A percentile compares a stretch with the other conserved stretches of the same genome.
phyloP scores from a whole-genome alignment of 768 basidiomycete genomes.

The Nevesoporus exiguus region DNA sequence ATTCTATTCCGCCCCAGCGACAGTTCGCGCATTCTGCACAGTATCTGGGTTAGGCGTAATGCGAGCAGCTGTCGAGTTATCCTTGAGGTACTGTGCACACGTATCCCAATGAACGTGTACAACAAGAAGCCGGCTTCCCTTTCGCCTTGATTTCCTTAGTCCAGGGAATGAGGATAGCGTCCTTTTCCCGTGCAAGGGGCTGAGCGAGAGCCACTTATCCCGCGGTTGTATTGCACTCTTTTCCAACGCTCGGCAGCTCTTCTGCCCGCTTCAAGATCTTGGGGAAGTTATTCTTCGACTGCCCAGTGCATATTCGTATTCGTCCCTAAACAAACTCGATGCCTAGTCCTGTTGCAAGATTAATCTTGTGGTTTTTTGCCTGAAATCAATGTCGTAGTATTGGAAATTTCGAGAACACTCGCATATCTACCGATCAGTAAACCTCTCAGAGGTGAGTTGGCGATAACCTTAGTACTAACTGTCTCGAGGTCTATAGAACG shows the following conservation, averaged over 20 bases:
- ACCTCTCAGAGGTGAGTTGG: too few species aligned
- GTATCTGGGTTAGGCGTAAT: slow-evolving; percentile 38
- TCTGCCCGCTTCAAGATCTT: slow-evolving; percentile 38
- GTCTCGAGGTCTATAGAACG: too few species aligned
- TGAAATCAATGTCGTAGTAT: too few species aligned
- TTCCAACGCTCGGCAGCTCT: slow-evolving; percentile 32
- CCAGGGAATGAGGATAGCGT: slow-evolving; percentile 41
- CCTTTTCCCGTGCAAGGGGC: slow-evolving; percentile 37
- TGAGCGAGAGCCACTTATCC: slow-evolving; percentile 42
- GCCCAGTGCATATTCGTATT: too few species aligned
- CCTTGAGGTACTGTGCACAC: slow-evolving; percentile 36
- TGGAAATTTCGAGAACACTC: too few species aligned
- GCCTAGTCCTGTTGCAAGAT: too few species aligned
- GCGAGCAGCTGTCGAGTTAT: slow-evolving; percentile 39
- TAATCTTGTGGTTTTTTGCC: too few species aligned
- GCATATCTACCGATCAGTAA: too few species aligned
- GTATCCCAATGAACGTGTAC: not conserved
- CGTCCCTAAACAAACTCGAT: too few species aligned
- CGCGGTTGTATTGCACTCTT: slow-evolving; percentile 32
- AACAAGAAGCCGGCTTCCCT: not conserved
- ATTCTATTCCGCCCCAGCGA: slow-evolving; percentile 32
- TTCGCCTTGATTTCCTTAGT: slow-evolving; percentile 33
- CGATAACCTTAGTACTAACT: too few species aligned
- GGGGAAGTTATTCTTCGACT: slow-evolving; percentile 42
- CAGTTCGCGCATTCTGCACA: slow-evolving; percentile 33